Conservation (phyloP, 805 yeast species). For the Metschnikowia arizonensis region DNA sequence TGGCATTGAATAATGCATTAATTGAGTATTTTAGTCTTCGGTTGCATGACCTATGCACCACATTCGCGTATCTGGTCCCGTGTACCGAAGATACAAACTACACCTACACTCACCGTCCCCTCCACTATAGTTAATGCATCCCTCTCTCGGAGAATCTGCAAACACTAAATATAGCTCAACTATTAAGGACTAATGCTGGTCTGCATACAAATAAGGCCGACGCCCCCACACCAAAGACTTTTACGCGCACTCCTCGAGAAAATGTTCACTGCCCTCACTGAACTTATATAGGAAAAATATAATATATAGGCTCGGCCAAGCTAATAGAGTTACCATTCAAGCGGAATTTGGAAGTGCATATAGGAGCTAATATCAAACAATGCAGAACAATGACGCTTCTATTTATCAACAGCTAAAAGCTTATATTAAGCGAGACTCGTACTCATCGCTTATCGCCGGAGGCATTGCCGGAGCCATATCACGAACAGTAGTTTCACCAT, state of each 20-base stretch:
- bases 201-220: no score
- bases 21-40: neutral
- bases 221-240: no score
- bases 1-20: neutral
- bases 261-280: neutral
- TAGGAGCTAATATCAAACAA: neutral
- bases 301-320: neutral
- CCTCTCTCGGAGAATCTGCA: no score
- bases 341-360: neutral
- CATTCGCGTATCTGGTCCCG: no score
- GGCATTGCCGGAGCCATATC: conserved; percentile 78
- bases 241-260: neutral
- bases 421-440: conserved; percentile 44
- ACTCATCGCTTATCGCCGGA: conserved; percentile 65
- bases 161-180: no score
- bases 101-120: no score
- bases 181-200: no score
- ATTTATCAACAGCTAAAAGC: conserved; percentile 1
- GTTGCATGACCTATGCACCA: neutral
- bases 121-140: no score
- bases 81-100: no score
- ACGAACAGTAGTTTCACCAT: conserved; percentile 89
- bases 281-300: no score
- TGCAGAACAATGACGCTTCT: conserved; percentile 1
- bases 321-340: neutral